Conservation (phyloP, 805 yeast genomes). For the Saccharomycopsis schoenii region DNA sequence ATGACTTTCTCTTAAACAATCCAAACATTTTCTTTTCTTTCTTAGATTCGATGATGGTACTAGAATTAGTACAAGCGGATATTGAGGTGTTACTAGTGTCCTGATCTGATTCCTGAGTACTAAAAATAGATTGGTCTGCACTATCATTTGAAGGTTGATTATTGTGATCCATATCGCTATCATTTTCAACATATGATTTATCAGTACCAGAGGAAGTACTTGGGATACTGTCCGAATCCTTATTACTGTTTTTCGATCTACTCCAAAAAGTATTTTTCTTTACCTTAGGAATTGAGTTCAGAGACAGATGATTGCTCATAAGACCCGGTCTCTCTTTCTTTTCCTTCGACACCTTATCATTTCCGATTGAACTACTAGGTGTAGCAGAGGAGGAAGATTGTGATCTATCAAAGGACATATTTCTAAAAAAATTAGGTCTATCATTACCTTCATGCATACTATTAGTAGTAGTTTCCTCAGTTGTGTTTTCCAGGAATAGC, state of each 20-base stretch:
- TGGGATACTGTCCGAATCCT: neutral
- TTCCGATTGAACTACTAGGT: neutral
- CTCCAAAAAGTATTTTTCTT: slow-evolving; percentile 8
- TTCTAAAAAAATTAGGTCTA: neutral
- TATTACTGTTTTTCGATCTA: slow-evolving; percentile 3
- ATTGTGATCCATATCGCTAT: neutral
- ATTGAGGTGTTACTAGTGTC: neutral
- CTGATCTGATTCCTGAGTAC: neutral
- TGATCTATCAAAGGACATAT: neutral
- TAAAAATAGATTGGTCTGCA: neutral
- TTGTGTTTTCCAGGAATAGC: neutral
- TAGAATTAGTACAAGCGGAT: neutral
- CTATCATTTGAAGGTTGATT: neutral
- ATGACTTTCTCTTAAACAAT: slow-evolving; percentile 11
- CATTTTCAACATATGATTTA: neutral
- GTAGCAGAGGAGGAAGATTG: neutral
- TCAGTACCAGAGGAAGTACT: neutral
- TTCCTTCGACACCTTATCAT: neutral
- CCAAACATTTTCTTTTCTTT: slow-evolving; percentile 11
- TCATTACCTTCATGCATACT: neutral
- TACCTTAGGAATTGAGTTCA: neutral
- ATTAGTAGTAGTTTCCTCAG: neutral
- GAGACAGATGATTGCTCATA: neutral
- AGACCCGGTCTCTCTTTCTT: neutral
- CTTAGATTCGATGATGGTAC: neutral